Evolutionary conservation across 192 early-diverging fungal genomes (phyloP), one percentile per base, ranked within the genome.

Genomic region (Gonapodya prolifera): DNA sequence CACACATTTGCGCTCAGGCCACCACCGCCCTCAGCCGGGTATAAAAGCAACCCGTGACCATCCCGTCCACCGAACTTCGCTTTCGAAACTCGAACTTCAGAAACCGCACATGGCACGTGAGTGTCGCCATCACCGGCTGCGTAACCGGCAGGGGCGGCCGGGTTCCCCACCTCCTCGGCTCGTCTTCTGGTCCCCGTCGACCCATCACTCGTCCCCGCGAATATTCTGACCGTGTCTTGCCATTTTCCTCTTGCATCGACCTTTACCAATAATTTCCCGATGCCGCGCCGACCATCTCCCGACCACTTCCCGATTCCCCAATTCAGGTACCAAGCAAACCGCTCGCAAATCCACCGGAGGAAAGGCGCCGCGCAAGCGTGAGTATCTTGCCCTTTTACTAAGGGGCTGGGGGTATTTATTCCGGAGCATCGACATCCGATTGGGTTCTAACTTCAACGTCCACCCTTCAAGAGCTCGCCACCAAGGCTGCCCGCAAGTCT

Each of bases 271-370:
- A 8, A 23, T 8, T 61, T 61, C 23, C 45, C 45, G 45, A 16
- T 23, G 45, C 8, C 45, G 8, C 45, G 45, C 45, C 45, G 8
- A 8, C 45, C 45, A 16, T 23, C 8, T 61, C 23, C 45, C 23
- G 8, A 23, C 45, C 45, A 8, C 23, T 23, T 8, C 45, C 45
- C 45, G 23, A 61, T 61, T 16, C 45, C 8, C 23, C 45, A 61
- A 8, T 61, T 61, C 91, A 75, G 84, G 90, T 78, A 92, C 91
- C 82, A 92, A 96, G 88, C 96, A 98, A 85, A 98, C 95, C 70
- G 95, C 96, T 61, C 93, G 96, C 85, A 99, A 99, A 87, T 98
- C 96, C 70, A 99, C 97, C 77, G 97, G 97, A 84, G 97, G 97
- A 82, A 99, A 99, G 86, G 97, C 97, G 30, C 97, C 97, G 70